Base-by-base conservation (phyloP, 768 basidiomycete genomes). In the Russula sp. region DNA sequence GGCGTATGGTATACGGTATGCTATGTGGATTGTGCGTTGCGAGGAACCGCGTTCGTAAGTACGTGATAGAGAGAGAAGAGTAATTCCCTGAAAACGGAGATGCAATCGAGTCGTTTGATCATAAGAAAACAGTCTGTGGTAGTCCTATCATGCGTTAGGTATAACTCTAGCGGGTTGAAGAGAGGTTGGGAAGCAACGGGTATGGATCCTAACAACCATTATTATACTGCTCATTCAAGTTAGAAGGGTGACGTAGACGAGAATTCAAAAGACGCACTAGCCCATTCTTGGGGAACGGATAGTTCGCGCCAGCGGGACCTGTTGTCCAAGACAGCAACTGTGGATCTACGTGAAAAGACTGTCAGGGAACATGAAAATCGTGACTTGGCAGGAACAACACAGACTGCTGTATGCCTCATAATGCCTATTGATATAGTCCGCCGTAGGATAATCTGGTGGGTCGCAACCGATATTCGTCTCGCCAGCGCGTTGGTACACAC, bases 401-500 rank as follows among this genome's bases (percentile, higher is more conserved):
- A 36, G 66, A 88, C 86, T 80, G 53, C 70, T 78, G 74, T 86
- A 88, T n/a, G 83, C 84, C 48, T 79, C 76, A 57, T 76, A 46
- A 72, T 90, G 87, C 32, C 62, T 56, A 11, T 76, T 72, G 69
- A 88, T 88, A 72, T 88, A 89, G 50, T 83, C 76, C 61, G 79
- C 75, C 3, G 90, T 94, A 1, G 90, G 90, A 67, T 81, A 84
- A 50, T 81, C 78, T 30, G 73, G 67, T 0, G 90, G 90, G 71
- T 83, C 78, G 71, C 90, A 92, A 2, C 89, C 88, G 30, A 86
- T 71, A 70, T 89, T 89, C 34, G 68, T 75, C 57, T 75, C 64
- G 3, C 81, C 83, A 67, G 80, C 78, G 56, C 84, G 75, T 74
- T 92, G 90, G 73, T 92, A 94, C 22, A 94, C 87, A 28, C 91